phyloP scores from a whole-genome alignment of 306 rosid genomes.

The Dryas drummondii region DNA sequence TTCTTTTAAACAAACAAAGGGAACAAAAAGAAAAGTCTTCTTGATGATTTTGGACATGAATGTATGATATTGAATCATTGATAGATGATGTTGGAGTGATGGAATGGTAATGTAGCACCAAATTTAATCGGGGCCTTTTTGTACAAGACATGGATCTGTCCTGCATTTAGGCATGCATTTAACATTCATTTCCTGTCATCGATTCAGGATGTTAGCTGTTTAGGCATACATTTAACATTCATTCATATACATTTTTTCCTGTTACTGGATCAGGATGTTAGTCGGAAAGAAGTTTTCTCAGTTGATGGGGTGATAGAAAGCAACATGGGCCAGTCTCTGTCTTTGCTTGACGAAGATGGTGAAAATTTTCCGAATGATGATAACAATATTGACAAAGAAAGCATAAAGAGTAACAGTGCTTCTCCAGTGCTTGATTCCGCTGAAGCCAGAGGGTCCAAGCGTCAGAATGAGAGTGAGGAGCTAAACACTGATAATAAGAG shows the following conservation, averaged over 20 bases:
- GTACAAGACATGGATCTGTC: not conserved
- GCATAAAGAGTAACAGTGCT: conserved; percentile 27
- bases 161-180: not conserved
- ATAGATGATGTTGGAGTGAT: no score
- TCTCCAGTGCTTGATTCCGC: conserved; percentile 33
- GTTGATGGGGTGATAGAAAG: conserved; percentile 35
- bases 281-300: conserved; percentile 38
- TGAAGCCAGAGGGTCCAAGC: conserved; percentile 69
- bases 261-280: conserved; percentile 37
- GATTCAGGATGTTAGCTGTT: conserved; percentile 38
- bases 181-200: conserved; percentile 17
- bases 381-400: conserved; percentile 39
- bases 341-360: conserved; percentile 30
- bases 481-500: conserved; percentile 51
- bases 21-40: not conserved
- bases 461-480: conserved; percentile 45
- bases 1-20: not conserved
- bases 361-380: conserved; percentile 30
- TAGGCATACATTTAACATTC: not conserved
- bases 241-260: conserved; percentile 3
- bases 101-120: not conserved
- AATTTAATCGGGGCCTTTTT: not conserved
- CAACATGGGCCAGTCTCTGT: conserved; percentile 34
- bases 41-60: not conserved
- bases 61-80: no score